phyloP scores from a whole-genome alignment of 2,329 filamentous ascomycete species.

The Xylariomycetidae sp. region DNA sequence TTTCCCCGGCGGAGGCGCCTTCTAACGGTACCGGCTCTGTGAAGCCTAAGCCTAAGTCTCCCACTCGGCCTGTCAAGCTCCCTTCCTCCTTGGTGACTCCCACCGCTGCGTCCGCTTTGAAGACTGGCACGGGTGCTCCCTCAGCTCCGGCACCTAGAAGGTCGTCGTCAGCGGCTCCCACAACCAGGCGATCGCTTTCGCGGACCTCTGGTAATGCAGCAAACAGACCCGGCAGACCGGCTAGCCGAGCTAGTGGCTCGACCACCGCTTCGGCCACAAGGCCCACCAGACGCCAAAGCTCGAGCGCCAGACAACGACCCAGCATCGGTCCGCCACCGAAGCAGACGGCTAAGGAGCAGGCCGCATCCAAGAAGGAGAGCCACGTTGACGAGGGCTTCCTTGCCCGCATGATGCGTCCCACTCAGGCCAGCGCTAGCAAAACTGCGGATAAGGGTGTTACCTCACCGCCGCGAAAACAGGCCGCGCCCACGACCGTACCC shows the following conservation, averaged over 20 bases:
- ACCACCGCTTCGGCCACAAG: conserved; percentile 21
- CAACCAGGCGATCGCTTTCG: conserved; percentile 34
- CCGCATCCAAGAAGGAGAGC: conserved; percentile 42
- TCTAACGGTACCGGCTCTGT: conserved; percentile 38
- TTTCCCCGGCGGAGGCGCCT: conserved; percentile 34
- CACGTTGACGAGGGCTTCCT: conserved; percentile 65
- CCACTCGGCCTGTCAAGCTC: conserved; percentile 61
- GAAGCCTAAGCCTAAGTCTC: conserved; percentile 60
- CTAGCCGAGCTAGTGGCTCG: conserved; percentile 39
- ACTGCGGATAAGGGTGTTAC: conserved; percentile 53
- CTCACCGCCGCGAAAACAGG: conserved; percentile 42
- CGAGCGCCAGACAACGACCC: conserved; percentile 35
- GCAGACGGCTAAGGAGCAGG: conserved; percentile 43
- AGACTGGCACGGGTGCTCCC: conserved; percentile 36
- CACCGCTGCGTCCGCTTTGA: conserved; percentile 64
- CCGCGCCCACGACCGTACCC: conserved; percentile 2
- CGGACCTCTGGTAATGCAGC: conserved; percentile 33
- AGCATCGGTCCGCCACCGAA: conserved; percentile 55
- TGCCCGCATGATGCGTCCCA: conserved; percentile 77
- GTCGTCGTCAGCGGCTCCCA: conserved; percentile 11
- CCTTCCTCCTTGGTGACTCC: conserved; percentile 63
- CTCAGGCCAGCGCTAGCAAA: conserved; percentile 62
- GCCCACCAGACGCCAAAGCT: conserved; percentile 36
- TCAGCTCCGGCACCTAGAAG: background rate
- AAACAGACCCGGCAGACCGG: conserved; percentile 31